Conservation (phyloP, 2,329 filamentous ascomycete species). For the Sarocladium strictum region DNA sequence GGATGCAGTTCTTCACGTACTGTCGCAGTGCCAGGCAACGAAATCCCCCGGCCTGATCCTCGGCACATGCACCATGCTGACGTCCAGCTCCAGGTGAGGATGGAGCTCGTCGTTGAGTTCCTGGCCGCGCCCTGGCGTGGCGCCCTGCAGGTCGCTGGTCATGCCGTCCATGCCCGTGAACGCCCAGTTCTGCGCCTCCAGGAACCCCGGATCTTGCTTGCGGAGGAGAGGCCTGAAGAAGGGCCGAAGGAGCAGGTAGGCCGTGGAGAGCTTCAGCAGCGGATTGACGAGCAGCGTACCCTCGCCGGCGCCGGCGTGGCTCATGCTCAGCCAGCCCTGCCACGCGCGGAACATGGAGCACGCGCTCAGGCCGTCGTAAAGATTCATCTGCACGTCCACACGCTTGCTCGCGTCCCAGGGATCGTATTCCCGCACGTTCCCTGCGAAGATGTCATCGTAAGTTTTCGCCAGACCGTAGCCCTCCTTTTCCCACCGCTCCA, state of each 20-base stretch:
- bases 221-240: slow-evolving; percentile 61
- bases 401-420: slow-evolving; percentile 72
- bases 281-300: slow-evolving; percentile 82
- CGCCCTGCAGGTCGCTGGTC: slow-evolving; percentile 63
- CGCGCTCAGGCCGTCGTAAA: slow-evolving; percentile 75
- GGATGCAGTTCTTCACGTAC: slow-evolving; percentile 29
- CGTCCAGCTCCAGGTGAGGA: slow-evolving; percentile 62
- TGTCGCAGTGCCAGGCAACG: slow-evolving; percentile 80
- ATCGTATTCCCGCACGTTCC: slow-evolving; percentile 71
- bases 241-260: slow-evolving; percentile 75
- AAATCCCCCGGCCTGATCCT: slow-evolving; percentile 67
- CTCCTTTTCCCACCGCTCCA: slow-evolving; percentile 61
- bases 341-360: slow-evolving; percentile 84
- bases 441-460: slow-evolving; percentile 61
- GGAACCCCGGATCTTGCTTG: slow-evolving; percentile 25
- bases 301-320: slow-evolving; percentile 62
- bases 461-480: slow-evolving; percentile 54
- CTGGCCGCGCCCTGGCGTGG: slow-evolving; percentile 61
- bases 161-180: slow-evolving; percentile 41
- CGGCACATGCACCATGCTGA: slow-evolving; percentile 66
- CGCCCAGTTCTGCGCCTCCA: slow-evolving; percentile 54
- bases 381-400: slow-evolving; percentile 61
- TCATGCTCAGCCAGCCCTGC: slow-evolving; percentile 85
- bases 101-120: slow-evolving; percentile 61
- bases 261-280: slow-evolving; percentile 65